Evolutionary conservation across 2,329 filamentous ascomycete species (phyloP), one percentile per base, ranked within the genome.

Genomic region (Pochonia chlamydosporia): DNA sequence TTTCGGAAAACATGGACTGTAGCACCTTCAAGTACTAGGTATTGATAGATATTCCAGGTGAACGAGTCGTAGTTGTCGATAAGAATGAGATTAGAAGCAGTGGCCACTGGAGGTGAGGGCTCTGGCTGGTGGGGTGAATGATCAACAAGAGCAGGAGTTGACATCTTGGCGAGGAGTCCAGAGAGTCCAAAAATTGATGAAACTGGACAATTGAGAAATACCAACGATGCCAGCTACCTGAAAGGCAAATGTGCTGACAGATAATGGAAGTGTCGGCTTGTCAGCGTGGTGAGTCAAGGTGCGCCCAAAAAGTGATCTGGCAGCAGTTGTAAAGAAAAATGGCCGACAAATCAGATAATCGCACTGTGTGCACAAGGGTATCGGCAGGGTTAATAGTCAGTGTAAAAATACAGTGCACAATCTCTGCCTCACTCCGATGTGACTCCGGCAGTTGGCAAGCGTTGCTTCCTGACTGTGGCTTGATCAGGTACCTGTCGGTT

Each of bases 41-140:
- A 99, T 68, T 99, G 95, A 67, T 97, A 99, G 49, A 99, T 89
- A 63, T 99, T 99, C 89, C 91, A 99, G 49, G 92, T 96, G 67
- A 99, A 99, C 3, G 93, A 97, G 69, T 99, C 93, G 69, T 97
- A 99, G 70, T 99, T 99, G 75, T 99, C 93, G 60, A 99, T 96
- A 54, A 99, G 78, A 53, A 99, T 80, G 49, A 99, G 78, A 68
- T 97, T 97, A 48, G 86, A 87, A 23, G 93, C 93, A 43, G 84
- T 90, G 21, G 85, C 66, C 45, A 96, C 75, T 30, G 84, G 82
- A 44, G 83, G 74, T 25, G 84, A 84, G 44, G 86, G 84, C 53
- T 85, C 79, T 50, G 89, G 87, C 67, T 96, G 84, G 63, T 86
- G 84, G 59, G 91, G 90, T 50, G 92, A 96, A 68, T 96, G 84